Evolutionary conservation across 805 yeast species (phyloP).

Genomic region (Cyberlindnera misumaiensis): DNA sequence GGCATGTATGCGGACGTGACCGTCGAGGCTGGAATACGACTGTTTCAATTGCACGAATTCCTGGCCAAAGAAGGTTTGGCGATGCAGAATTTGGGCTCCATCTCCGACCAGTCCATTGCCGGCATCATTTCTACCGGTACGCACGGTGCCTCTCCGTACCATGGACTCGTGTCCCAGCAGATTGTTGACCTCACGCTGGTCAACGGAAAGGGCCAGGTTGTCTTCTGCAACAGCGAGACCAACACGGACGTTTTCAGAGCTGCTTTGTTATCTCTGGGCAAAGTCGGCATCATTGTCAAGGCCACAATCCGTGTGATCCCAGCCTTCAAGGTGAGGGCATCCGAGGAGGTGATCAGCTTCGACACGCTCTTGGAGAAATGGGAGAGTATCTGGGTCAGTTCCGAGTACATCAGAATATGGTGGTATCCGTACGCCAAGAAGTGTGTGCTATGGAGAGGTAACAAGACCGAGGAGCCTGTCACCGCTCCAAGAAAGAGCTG

Average conservation of each 20-base stretch:
- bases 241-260: slow-evolving; percentile 72
- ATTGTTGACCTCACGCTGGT: slow-evolving; percentile 71
- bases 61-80: slow-evolving; percentile 64
- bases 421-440: slow-evolving; percentile 93
- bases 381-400: slow-evolving; percentile 77
- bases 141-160: slow-evolving; percentile 91
- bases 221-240: slow-evolving; percentile 43
- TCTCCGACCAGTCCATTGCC: slow-evolving; percentile 87
- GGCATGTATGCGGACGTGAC: slow-evolving; percentile 79
- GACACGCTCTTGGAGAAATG: slow-evolving; percentile 64
- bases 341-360: slow-evolving; percentile 76
- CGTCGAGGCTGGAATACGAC: slow-evolving; percentile 89
- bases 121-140: slow-evolving; percentile 97
- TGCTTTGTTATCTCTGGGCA: slow-evolving; percentile 79
- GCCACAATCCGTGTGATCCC: slow-evolving; percentile 86
- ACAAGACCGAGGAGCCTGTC: slow-evolving; percentile 59
- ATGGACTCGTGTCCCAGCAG: slow-evolving; percentile 85
- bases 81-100: slow-evolving; percentile 87
- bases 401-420: slow-evolving; percentile 93
- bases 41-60: slow-evolving; percentile 64
- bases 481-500: slow-evolving; percentile 67
- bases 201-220: slow-evolving; percentile 66
- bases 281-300: slow-evolving; percentile 81
- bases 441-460: slow-evolving; percentile 88
- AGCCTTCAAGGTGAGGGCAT: slow-evolving; percentile 68